These are phyloP conservation scores for Thelephora ganbajun DNA, from an alignment of 768 basidiomycete species.

Conservation along the genomic window DNA sequence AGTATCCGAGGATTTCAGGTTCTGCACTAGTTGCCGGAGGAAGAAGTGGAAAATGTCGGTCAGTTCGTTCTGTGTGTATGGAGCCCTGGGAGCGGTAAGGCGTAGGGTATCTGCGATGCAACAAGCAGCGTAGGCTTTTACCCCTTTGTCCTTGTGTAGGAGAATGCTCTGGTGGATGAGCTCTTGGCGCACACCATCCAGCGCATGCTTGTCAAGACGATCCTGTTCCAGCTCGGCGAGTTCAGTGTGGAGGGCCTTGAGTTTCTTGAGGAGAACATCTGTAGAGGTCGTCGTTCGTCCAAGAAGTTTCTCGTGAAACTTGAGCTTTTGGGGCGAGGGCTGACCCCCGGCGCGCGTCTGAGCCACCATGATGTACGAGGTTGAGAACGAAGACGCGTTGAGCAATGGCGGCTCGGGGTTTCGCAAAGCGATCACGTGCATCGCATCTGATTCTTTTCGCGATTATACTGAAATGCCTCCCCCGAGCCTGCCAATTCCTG, in stretches of 20 bases:
- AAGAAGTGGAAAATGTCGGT: conserved; percentile 97
- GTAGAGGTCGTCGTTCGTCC: conserved; percentile 57
- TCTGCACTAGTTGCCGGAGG: conserved; percentile 67
- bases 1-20: conserved; percentile 62
- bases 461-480: conserved; percentile 11
- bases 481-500: conserved; percentile 12
- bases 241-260: conserved; percentile 64
- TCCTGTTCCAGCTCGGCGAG: conserved; percentile 85
- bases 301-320: conserved; percentile 72
- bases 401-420: background rate
- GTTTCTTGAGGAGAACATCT: conserved; percentile 75
- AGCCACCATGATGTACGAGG: conserved; percentile 43
- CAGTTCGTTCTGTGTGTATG: conserved; percentile 79
- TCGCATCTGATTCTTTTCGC: background rate
- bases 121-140: conserved; percentile 89
- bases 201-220: conserved; percentile 57
- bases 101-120: conserved; percentile 90
- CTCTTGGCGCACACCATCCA: conserved; percentile 59
- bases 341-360: conserved; percentile 46
- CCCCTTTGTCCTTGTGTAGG: conserved; percentile 89
- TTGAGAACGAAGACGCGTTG: conserved; percentile 10
- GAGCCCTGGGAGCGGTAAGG: conserved; percentile 93
- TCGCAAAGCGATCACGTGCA: too few relatives aligned
- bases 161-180: conserved; percentile 69
- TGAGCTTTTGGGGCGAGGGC: conserved; percentile 42